Conservation (phyloP, 129 eudicot genomes). For the Pulicaria dysenterica region DNA sequence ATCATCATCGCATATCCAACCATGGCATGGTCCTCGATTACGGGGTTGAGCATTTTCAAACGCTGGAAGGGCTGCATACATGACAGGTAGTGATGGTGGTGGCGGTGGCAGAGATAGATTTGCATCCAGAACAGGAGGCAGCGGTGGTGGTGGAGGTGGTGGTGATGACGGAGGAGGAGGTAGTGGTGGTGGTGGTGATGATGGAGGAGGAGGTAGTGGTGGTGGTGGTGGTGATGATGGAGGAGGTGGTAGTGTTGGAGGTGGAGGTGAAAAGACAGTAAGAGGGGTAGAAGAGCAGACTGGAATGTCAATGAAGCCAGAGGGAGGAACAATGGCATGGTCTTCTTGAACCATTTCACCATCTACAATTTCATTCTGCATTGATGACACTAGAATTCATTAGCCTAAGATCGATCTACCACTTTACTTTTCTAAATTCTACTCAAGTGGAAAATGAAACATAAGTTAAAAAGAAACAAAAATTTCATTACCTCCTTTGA, state of each 20-base stretch:
- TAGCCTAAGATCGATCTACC: not conserved
- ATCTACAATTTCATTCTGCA: constrained; percentile 7
- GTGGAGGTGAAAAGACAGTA: constrained; percentile 20
- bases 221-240: not conserved
- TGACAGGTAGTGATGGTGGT: not conserved
- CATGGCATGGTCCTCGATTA: constrained; percentile 36
- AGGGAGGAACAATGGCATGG: not conserved
- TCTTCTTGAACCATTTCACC: not conserved
- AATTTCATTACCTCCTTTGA: constrained; percentile 10
- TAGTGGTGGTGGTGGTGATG: not conserved
- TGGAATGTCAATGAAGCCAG: constrained; percentile 21
- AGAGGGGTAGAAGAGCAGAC: constrained; percentile 25
- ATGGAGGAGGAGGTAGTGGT: not conserved
- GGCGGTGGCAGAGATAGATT: constrained; percentile 8
- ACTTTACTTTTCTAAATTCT: not conserved
- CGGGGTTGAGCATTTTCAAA: constrained; percentile 21
- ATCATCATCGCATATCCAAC: constrained; percentile 32
- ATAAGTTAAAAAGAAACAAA: not conserved
- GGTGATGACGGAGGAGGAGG: not conserved
- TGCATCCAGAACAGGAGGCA: not conserved
- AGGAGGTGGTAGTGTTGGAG: not conserved
- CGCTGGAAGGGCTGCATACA: not conserved
- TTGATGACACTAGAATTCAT: not conserved
- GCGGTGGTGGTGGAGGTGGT: constrained; percentile 18
- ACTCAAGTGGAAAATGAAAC: not conserved